Conservation (phyloP, 2,329 filamentous ascomycete species). For the Helotiales sp. region DNA sequence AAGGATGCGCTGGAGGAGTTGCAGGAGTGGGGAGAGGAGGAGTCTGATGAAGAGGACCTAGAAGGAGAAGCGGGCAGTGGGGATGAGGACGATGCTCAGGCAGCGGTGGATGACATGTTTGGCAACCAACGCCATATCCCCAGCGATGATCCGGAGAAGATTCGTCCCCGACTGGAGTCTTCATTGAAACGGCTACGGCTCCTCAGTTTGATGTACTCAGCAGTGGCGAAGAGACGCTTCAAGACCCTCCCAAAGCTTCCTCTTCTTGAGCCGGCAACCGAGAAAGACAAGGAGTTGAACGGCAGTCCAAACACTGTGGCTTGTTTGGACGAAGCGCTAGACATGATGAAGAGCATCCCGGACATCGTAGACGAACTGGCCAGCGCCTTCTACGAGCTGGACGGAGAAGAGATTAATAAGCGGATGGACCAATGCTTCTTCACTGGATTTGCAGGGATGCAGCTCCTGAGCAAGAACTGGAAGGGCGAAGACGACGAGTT, state of each 20-base stretch:
- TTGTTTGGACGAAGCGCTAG: slow-evolving; percentile 61
- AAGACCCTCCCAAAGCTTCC: slow-evolving; percentile 59
- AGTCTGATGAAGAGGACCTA: slow-evolving; percentile 64
- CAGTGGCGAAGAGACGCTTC: slow-evolving; percentile 71
- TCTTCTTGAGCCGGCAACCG: slow-evolving; percentile 44
- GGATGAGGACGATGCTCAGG: slow-evolving; percentile 52
- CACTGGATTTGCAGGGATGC: slow-evolving; percentile 61
- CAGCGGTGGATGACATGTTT: slow-evolving; percentile 72
- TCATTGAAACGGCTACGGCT: slow-evolving; percentile 70
- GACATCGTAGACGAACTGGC: slow-evolving; percentile 74
- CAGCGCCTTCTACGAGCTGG: slow-evolving; percentile 72
- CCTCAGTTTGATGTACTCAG: slow-evolving; percentile 70
- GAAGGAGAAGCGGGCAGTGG: slow-evolving; percentile 50
- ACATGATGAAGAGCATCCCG: slow-evolving; percentile 63
- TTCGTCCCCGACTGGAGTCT: slow-evolving; percentile 68
- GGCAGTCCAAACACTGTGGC: slow-evolving; percentile 33
- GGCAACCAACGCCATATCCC: slow-evolving; percentile 65
- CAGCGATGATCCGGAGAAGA: slow-evolving; percentile 63
- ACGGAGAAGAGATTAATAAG: slow-evolving; percentile 61
- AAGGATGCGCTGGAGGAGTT: slow-evolving; percentile 85
- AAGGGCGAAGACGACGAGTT: slow-evolving; percentile 74
- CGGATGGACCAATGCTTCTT: slow-evolving; percentile 64
- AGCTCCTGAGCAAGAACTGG: slow-evolving; percentile 65
- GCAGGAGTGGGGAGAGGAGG: slow-evolving; percentile 84
- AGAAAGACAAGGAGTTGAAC: slow-evolving; percentile 16